Base-by-base conservation (phyloP, 352 stramenopile species). In the Globisporangium echinulatum region DNA sequence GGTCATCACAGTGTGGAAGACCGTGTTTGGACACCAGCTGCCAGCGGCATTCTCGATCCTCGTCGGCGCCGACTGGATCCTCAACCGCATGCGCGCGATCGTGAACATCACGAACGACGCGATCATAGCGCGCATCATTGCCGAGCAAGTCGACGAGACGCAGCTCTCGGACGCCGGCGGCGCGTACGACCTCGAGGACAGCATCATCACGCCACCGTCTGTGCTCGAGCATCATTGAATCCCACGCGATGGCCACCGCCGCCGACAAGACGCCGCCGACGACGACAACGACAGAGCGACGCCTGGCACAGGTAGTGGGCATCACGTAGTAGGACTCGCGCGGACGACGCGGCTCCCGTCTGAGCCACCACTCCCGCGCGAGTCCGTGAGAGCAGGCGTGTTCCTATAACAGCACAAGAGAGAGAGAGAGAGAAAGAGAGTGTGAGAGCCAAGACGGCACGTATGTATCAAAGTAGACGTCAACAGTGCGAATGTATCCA, bases 41-140 rank as follows among this genome's bases (percentile, higher is more conserved):
- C 84, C 82, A 0, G 62, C 75, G 11, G 75, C 77, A 9, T 92
- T 94, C 58, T 77, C 75, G 9, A 73, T 89, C 56, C 50, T 92
- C 13, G 80, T 92, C 52, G 85, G 78, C 33, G 73, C 62, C 5
- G 80, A 92, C 60, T 90, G 81, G 75, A 74, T 92, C 56, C 54
- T 92, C 46, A 79, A 91, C 63, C 79, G 82, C 33, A 82, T 88
- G 62, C 75, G 78, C 4, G 80, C 81, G 25, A 65, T 90, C 33
- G 75, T 88, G 62, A 93, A 91, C 63, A 83, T 93, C 66, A 89
- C 80, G n/a, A 90, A 88, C 66, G 81, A 91, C 68, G 86, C 79
- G 11, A 88, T 90, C 61, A 70, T 91, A 38, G 76, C 75, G 25
- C 79, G 81, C 5, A 91, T 93, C 61, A 86, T 93, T 52, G 80